Evolutionary conservation across 192 early-diverging fungal species (phyloP).

Genomic region (Entomortierella lignicola): DNA sequence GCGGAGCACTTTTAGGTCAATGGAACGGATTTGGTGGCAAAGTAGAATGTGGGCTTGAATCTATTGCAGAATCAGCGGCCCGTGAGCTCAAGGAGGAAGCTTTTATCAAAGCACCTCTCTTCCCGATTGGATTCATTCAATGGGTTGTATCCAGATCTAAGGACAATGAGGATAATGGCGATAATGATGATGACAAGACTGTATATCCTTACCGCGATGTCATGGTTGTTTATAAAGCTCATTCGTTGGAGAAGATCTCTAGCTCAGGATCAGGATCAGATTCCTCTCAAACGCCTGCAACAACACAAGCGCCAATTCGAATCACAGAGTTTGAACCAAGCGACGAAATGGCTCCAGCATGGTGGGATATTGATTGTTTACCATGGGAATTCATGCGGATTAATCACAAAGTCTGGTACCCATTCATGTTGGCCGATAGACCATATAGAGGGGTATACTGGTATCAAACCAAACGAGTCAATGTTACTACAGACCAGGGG

Average conservation of each 20-base stretch:
- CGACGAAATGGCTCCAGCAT: conserved; percentile 45
- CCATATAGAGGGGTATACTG: conserved; percentile 32
- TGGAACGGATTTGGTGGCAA: conserved; percentile 55
- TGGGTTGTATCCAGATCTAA: conserved; percentile 23
- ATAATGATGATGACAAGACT: neutral
- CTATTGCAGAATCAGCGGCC: conserved; percentile 24
- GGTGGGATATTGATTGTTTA: conserved; percentile 26
- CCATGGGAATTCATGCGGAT: conserved; percentile 39
- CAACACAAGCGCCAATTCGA: neutral
- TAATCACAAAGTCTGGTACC: conserved; percentile 43
- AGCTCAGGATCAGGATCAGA: neutral
- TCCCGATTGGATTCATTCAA: conserved; percentile 32
- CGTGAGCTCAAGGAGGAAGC: conserved; percentile 40
- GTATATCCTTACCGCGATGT: conserved; percentile 20
- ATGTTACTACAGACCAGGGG: neutral
- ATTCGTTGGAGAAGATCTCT: conserved; percentile 1
- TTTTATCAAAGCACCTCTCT: conserved; percentile 26
- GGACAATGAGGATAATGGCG: too few relatives aligned
- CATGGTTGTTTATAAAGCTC: conserved; percentile 42
- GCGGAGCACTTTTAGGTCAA: conserved; percentile 37
- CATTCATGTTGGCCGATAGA: conserved; percentile 34
- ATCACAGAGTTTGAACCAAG: conserved; percentile 27
- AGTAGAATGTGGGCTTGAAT: conserved; percentile 25
- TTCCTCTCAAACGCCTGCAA: neutral
- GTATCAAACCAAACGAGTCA: conserved; percentile 15